Evolutionary conservation across 139 green algal genomes (phyloP).

Genomic region (Coelastrella sp.): DNA sequence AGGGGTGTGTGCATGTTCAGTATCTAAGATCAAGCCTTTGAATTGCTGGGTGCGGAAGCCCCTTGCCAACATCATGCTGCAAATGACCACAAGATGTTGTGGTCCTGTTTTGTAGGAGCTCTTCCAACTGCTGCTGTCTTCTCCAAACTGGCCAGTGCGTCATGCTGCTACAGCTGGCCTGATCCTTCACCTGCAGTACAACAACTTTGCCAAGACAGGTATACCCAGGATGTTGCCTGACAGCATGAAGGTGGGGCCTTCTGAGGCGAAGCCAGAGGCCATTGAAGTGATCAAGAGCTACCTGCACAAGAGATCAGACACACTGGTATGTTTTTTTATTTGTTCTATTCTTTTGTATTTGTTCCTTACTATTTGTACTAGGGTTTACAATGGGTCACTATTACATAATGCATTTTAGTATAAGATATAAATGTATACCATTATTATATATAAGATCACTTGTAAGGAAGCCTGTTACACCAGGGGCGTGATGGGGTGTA

Average conservation of each 20-base stretch:
- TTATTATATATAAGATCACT: no score
- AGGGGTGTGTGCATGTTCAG: no score
- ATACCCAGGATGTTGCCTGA: slow-evolving; percentile 21
- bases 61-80: neutral
- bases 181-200: slow-evolving; percentile 1
- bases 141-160: slow-evolving; percentile 10
- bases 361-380: no score
- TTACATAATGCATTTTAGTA: no score
- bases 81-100: neutral
- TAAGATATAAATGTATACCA: no score
- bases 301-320: slow-evolving; percentile 9
- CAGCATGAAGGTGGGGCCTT: slow-evolving; percentile 2
- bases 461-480: no score
- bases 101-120: slow-evolving; percentile 23
- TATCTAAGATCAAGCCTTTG: no score
- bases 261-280: slow-evolving; percentile 10
- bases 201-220: neutral
- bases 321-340: no score
- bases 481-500: no score
- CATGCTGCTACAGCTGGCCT: slow-evolving; percentile 20
- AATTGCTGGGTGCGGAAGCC: no score
- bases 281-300: slow-evolving; percentile 17
- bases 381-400: no score
- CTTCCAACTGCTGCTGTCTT: slow-evolving; percentile 36
- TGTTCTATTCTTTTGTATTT: no score